Base-by-base conservation (phyloP, 441 rosid species). In the Pelargonium australe region DNA sequence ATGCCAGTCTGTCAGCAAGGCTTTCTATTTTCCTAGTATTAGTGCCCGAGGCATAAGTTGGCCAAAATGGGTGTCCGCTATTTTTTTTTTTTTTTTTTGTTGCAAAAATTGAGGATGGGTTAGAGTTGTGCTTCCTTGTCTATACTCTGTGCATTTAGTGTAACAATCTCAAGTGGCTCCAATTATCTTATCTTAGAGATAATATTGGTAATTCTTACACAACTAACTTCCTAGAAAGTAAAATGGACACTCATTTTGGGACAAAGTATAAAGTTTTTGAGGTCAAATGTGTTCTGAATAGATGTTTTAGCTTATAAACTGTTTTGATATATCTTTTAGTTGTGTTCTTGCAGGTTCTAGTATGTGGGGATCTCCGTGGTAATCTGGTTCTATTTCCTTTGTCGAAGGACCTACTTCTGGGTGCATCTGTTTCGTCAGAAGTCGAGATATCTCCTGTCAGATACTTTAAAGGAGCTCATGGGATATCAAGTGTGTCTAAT, bases 291-390 rank as follows among this genome's bases (percentile, higher is more conserved):
- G 11, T 44, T 60, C 37, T 44, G 0, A 41, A 34, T 51, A 62
- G 63, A 53, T 62, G 12, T 16, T 31, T 12, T 10, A 73, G 63
- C 47, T 13, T 41, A 2, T 51, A 9, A 44, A n/a, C 40, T 62
- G 11, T 70, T 13, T 37, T 67, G 11, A 23, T 69, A 60, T 57
- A 64, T 55, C 44, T 66, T 66, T 66, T 67, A 17, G 57, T 64
- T 74, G 65, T 66, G 77, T 78, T 75, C 66, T 69, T 80, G 72
- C 82, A 95, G 99, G 84, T 91, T 72, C 87, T 95, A 73, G 79
- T 95, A 60, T 95, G 99, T 81, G 99, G 99, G 77, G 99, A 95
- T 85, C 71, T 89, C 68, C 91, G 90, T 77, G 99, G 99, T 75
- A 90, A 88, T 89, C 83, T 95, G 74, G 76, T 86, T 81, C 79